These are phyloP conservation scores for Dryadomyces sulphureus DNA, from an alignment of 2,329 filamentous ascomycete species.

Conservation along the genomic window DNA sequence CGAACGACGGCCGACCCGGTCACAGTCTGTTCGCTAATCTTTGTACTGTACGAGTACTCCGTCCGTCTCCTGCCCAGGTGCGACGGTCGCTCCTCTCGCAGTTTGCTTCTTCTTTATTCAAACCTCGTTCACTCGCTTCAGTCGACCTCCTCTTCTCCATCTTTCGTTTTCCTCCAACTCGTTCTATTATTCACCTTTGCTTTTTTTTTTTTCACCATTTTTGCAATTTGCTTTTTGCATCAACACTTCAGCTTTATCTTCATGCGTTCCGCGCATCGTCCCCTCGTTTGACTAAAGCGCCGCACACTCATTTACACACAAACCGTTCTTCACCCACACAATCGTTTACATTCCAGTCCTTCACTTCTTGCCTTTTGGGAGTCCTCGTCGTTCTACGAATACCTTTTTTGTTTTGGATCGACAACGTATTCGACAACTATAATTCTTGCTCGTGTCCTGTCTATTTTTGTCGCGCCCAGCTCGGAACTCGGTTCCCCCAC, in stretches of 20 bases:
- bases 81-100: conserved; percentile 16
- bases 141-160: neutral
- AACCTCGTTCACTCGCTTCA: neutral
- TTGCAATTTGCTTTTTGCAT: neutral
- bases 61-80: neutral
- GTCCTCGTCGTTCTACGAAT: neutral
- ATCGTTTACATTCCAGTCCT: neutral
- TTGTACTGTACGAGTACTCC: no score
- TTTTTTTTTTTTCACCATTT: neutral
- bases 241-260: neutral
- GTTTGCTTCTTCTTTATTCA: conserved; percentile 13
- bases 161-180: neutral
- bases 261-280: neutral
- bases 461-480: conserved; percentile 1
- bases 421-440: conserved; percentile 8
- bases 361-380: neutral
- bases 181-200: neutral
- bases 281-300: neutral
- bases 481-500: neutral
- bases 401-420: conserved; percentile 6
- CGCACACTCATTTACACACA: neutral
- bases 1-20: no score
- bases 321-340: neutral
- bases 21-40: no score
- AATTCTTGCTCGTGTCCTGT: conserved; percentile 1